phyloP scores from a whole-genome alignment of 345 rosid species.

The Corymbia maculata region DNA sequence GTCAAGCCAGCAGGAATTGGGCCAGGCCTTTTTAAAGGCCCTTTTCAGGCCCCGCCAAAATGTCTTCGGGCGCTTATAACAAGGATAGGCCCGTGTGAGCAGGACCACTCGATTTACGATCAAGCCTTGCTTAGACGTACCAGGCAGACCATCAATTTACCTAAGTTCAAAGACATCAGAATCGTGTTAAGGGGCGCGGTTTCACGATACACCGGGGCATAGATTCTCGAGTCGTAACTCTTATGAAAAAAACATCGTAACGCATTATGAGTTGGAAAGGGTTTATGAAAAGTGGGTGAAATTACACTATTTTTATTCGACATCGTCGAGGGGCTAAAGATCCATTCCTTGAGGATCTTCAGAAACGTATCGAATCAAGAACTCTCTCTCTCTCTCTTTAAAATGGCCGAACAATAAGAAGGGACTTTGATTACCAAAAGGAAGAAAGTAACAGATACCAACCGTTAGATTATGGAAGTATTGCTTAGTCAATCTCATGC shows the following conservation, averaged over 20 bases:
- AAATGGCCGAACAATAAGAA: neutral
- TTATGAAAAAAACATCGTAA: accelerated
- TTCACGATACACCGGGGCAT: too few species aligned
- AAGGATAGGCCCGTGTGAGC: neutral
- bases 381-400: neutral
- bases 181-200: neutral
- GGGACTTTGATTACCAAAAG: neutral
- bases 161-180: neutral
- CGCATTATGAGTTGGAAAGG: neutral
- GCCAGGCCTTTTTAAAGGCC: neutral
- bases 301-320: neutral
- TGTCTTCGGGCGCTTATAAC: neutral
- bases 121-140: neutral
- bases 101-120: neutral
- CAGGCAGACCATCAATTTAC: neutral
- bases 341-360: accelerated
- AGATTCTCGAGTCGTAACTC: neutral
- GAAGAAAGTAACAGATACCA: neutral
- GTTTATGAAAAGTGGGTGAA: neutral
- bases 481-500: neutral
- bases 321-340: accelerated
- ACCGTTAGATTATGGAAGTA: neutral
- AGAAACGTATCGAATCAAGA: accelerated
- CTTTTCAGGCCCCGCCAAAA: neutral
- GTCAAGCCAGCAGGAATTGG: neutral